Conservation (phyloP, 768 basidiomycete genomes). For the button mushroom (Agaricus bisporus) region DNA sequence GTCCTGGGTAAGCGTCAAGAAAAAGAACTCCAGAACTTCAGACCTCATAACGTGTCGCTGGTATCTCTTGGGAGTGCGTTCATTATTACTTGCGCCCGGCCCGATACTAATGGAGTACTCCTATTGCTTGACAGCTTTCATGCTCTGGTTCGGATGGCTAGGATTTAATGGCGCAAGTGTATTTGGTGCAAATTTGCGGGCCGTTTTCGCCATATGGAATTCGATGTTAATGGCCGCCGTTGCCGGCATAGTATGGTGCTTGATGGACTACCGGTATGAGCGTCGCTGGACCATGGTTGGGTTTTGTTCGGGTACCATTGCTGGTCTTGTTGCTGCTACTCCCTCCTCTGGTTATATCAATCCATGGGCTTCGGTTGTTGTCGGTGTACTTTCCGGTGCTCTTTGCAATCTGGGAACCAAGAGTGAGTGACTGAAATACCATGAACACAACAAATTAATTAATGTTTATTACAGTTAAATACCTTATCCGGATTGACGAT, state of each 20-base stretch:
- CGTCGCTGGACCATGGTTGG: constrained; percentile 86
- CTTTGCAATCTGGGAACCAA: constrained; percentile 84
- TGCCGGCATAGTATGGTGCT: constrained; percentile 78
- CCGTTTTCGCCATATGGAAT: constrained; percentile 82
- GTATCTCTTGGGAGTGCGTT: constrained; percentile 68
- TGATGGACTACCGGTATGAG: constrained; percentile 74
- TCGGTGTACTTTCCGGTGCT: constrained; percentile 67
- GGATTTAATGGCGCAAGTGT: constrained; percentile 93
- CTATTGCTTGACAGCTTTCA: constrained; percentile 37
- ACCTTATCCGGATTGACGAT: constrained; percentile 71
- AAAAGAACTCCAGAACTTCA: constrained; percentile 68
- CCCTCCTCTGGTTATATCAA: constrained; percentile 81
- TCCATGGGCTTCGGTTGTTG: constrained; percentile 70
- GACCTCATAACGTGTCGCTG: constrained; percentile 83
- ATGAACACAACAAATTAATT: background rate
- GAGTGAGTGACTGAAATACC: constrained; percentile 32
- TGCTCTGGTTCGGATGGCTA: constrained; percentile 85
- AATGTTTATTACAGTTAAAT: constrained; percentile 46
- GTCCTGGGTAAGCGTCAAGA: constrained; percentile 79
- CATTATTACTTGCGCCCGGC: background rate
- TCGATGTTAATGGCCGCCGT: constrained; percentile 82
- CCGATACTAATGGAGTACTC: background rate
- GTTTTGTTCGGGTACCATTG: constrained; percentile 89
- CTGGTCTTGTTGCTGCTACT: constrained; percentile 84
- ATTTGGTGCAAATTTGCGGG: constrained; percentile 83